These are phyloP conservation scores for Pythium coloratum DNA, from an alignment of 352 stramenopile species.

Conservation along the genomic window DNA sequence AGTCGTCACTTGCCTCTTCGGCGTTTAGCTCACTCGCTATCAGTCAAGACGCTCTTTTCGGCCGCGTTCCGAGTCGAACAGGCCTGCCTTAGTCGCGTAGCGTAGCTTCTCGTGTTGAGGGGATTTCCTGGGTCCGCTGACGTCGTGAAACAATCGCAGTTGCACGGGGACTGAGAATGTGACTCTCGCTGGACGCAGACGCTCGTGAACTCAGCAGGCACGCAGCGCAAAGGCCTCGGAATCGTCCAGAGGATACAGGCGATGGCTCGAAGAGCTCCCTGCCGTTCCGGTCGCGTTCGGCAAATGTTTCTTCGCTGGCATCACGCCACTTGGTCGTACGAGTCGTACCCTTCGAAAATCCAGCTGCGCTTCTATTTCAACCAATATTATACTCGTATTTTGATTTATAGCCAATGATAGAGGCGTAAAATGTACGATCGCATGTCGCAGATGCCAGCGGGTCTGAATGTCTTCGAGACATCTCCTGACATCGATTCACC, in stretches of 20 bases:
- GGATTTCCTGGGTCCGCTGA: background rate
- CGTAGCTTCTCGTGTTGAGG: background rate
- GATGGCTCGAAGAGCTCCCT: constrained; percentile 3
- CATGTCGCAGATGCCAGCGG: constrained; percentile 5
- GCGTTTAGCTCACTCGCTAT: constrained; percentile 2
- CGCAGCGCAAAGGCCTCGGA: background rate
- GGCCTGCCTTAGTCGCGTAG: background rate
- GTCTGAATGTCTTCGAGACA: background rate
- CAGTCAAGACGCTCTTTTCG: background rate
- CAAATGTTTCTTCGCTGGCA: constrained; percentile 2
- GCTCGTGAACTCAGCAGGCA: background rate
- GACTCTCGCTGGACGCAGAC: background rate
- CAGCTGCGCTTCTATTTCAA: background rate
- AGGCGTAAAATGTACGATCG: background rate
- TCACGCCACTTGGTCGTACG: background rate
- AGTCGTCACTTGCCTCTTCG: background rate
- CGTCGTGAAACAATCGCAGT: background rate
- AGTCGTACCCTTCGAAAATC: background rate
- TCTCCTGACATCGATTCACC: background rate
- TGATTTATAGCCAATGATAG: background rate
- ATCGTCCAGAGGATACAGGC: background rate
- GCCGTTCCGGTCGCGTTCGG: constrained; percentile 1
- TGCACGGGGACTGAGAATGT: background rate
- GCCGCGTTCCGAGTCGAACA: background rate
- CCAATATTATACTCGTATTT: background rate